Conservation (phyloP, 2,329 filamentous ascomycete species). For the Xylaria multiplex region DNA sequence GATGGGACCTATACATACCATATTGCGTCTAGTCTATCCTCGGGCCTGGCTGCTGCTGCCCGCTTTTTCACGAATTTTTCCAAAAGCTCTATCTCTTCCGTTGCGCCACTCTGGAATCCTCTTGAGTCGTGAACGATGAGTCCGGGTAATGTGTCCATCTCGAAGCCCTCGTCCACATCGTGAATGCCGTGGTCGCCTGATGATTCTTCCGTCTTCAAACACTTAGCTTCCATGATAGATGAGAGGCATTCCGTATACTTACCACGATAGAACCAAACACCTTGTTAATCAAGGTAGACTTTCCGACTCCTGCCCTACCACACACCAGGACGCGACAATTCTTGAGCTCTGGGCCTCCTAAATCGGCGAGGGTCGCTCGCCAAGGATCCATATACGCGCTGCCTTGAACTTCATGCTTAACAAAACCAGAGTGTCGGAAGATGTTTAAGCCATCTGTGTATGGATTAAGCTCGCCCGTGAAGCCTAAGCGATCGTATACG, state of each 20-base stretch:
- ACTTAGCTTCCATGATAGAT: slow-evolving; percentile 15
- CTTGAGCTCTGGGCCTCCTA: slow-evolving; percentile 36
- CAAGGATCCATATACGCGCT: slow-evolving; percentile 39
- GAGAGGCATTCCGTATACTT: slow-evolving; percentile 15
- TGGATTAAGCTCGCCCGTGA: slow-evolving; percentile 33
- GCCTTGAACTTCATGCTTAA: slow-evolving; percentile 33
- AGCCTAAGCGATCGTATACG: slow-evolving; percentile 38
- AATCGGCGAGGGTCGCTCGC: slow-evolving; percentile 36
- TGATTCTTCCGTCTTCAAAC: slow-evolving; percentile 40
- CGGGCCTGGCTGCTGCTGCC: slow-evolving; percentile 25
- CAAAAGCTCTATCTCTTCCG: slow-evolving; percentile 40
- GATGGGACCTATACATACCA: slow-evolving; percentile 37
- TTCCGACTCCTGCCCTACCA: slow-evolving; percentile 45
- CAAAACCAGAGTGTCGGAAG: slow-evolving; percentile 34
- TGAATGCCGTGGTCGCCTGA: slow-evolving; percentile 42
- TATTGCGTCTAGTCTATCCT: slow-evolving; percentile 43
- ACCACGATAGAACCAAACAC: slow-evolving; percentile 43
- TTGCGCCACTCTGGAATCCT: slow-evolving; percentile 44
- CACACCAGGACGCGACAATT: slow-evolving; percentile 44
- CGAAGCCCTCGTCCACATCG: slow-evolving; percentile 45
- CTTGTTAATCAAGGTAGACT: slow-evolving; percentile 45
- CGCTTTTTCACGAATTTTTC: slow-evolving; percentile 44
- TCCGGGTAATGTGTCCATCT: slow-evolving; percentile 43
- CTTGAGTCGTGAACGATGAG: slow-evolving; percentile 46
- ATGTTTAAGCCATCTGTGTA: slow-evolving; percentile 37